Conservation (phyloP, 2,329 filamentous ascomycete genomes). For the Polytolypa hystricis region DNA sequence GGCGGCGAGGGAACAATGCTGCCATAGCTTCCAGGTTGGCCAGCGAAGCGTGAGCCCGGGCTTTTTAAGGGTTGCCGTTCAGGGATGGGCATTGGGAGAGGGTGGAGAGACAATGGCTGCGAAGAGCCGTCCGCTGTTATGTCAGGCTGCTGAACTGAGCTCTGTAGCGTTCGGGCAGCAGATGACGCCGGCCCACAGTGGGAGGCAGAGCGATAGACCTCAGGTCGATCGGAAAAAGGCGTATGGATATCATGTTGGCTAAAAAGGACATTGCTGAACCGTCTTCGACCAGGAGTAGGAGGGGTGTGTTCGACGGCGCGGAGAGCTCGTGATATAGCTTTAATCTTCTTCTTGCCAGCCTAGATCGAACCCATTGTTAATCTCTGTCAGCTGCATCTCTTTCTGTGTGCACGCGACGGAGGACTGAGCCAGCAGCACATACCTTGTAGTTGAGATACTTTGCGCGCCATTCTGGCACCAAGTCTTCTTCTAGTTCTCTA, state of each 20-base stretch:
- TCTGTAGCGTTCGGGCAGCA: too few species aligned
- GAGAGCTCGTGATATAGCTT: conserved; percentile 65
- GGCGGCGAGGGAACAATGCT: conserved; percentile 51
- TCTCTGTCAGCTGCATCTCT: conserved; percentile 9
- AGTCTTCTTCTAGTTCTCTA: conserved; percentile 71
- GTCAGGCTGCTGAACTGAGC: too few species aligned
- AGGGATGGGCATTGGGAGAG: conserved; percentile 28
- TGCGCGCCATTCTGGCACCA: conserved; percentile 87
- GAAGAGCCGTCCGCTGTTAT: too few species aligned
- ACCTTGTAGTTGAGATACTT: conserved; percentile 95
- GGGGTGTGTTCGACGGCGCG: conserved; percentile 46
- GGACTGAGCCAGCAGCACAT: conserved; percentile 13
- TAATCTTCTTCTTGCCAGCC: conserved; percentile 82
- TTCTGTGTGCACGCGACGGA: not conserved
- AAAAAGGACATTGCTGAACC: conserved; percentile 12
- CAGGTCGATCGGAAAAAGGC: conserved; percentile 7
- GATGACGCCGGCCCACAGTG: conserved; percentile 16
- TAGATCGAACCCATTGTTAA: conserved; percentile 22
- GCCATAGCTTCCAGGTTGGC: conserved; percentile 45
- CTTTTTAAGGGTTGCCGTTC: conserved; percentile 26
- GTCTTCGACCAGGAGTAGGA: conserved; percentile 38
- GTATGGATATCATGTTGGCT: too few species aligned
- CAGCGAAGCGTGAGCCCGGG: conserved; percentile 25
- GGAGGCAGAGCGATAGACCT: conserved; percentile 12
- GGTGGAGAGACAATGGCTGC: conserved; percentile 17